These are phyloP conservation scores for Verticillium zaregamsianum DNA, from an alignment of 2,329 filamentous ascomycete species.

Conservation along the genomic window DNA sequence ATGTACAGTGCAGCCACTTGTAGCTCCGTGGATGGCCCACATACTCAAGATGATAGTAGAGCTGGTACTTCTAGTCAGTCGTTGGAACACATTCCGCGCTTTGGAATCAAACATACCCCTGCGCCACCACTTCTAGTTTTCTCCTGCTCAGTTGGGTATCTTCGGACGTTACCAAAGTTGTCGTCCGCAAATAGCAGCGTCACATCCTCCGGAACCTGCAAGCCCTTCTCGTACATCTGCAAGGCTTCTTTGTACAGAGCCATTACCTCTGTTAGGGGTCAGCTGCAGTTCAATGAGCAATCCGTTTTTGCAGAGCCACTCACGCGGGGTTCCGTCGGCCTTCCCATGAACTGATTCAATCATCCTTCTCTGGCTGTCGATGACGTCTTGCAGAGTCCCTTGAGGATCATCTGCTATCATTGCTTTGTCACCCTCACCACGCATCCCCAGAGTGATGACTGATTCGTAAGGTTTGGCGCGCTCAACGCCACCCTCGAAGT, in stretches of 20 bases:
- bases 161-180: constrained; percentile 56
- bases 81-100: not conserved
- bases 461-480: constrained; percentile 54
- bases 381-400: constrained; percentile 46
- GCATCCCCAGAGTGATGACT: constrained; percentile 56
- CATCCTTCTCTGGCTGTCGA: constrained; percentile 50
- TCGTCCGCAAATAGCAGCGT: constrained; percentile 61
- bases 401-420: constrained; percentile 47
- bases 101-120: constrained; percentile 35
- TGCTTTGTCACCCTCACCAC: constrained; percentile 53
- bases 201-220: constrained; percentile 56
- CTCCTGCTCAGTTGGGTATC: constrained; percentile 51
- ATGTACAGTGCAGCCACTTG: constrained; percentile 60
- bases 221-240: constrained; percentile 56
- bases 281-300: not conserved
- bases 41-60: constrained; percentile 56
- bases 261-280: constrained; percentile 44
- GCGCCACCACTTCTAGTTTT: constrained; percentile 46
- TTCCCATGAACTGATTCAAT: constrained; percentile 46
- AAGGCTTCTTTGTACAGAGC: constrained; percentile 65
- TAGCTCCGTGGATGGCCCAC: constrained; percentile 57
- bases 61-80: constrained; percentile 12
- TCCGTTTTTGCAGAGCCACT: constrained; percentile 12
- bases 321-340: constrained; percentile 35
- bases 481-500: constrained; percentile 51